A percentile compares a stretch with the other conserved stretches of the same genome.
These are phyloP conservation scores for Tricholoma hemisulphureum DNA, from an alignment of 768 basidiomycete genomes.

Conservation along the genomic window DNA sequence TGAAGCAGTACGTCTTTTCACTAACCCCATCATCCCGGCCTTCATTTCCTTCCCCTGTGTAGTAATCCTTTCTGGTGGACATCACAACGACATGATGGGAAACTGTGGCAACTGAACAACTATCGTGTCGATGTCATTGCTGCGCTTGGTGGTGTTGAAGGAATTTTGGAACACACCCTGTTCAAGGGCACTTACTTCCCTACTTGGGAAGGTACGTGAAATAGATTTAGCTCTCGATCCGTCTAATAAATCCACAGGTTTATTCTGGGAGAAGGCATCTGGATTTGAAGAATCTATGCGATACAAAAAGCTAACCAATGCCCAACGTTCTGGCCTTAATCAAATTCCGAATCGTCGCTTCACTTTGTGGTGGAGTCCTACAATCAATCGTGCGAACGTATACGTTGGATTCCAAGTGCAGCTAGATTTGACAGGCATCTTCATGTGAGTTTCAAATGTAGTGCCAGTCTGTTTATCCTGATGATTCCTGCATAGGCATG, in stretches of 20 bases:
- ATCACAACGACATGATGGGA: conserved; percentile 93
- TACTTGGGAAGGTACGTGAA: conserved; percentile 80
- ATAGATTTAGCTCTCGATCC: neutral
- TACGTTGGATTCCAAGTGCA: conserved; percentile 99
- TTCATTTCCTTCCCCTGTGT: conserved; percentile 7
- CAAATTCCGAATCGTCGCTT: conserved; percentile 99
- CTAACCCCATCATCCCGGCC: neutral
- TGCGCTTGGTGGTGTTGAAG: conserved; percentile 95
- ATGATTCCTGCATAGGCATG: conserved; percentile 58
- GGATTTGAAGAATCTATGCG: conserved; percentile 97
- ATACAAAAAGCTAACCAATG: conserved; percentile 96
- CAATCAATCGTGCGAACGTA: conserved; percentile 98
- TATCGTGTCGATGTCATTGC: conserved; percentile 99
- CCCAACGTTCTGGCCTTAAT: conserved; percentile 95
- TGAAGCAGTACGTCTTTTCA: conserved; percentile 69
- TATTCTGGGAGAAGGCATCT: conserved; percentile 98
- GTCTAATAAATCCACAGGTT: conserved; percentile 38
- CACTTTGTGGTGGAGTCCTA: conserved; percentile 99
- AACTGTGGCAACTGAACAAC: conserved; percentile 96
- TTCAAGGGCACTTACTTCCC: conserved; percentile 99
- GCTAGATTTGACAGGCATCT: conserved; percentile 94
- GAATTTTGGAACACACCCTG: conserved; percentile 92
- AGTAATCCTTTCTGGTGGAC: conserved; percentile 99
- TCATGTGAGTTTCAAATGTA: conserved; percentile 57
- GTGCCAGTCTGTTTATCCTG: neutral